phyloP scores from a whole-genome alignment of 805 yeast species.

The Sugiyamaella lignohabitans region DNA sequence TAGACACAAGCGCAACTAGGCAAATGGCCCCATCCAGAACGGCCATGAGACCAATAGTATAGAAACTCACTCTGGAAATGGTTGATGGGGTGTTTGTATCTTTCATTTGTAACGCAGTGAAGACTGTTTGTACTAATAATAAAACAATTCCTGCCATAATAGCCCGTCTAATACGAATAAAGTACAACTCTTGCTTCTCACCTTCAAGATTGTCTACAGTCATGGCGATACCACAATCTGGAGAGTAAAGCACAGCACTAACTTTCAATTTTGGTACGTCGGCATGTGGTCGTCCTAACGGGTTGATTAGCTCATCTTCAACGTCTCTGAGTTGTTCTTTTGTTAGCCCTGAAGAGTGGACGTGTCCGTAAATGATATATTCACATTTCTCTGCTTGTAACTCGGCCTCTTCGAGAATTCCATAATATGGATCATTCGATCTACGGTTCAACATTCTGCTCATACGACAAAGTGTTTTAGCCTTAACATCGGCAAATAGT shows the following conservation, averaged over 20 bases:
- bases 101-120: conserved; percentile 65
- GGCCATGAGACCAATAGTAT: conserved; percentile 53
- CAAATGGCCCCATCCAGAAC: conserved; percentile 65
- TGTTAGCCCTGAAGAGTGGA: conserved; percentile 52
- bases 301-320: conserved; percentile 66
- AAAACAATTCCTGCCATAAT: conserved; percentile 41
- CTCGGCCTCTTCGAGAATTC: conserved; percentile 44
- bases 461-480: conserved; percentile 39
- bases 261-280: conserved; percentile 51
- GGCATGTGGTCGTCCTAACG: conserved; percentile 72
- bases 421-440: conserved; percentile 57
- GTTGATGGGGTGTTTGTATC: conserved; percentile 72
- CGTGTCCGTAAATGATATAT: conserved; percentile 58
- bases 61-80: conserved; percentile 64
- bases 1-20: conserved; percentile 52
- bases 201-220: conserved; percentile 42
- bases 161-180: conserved; percentile 35
- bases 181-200: conserved; percentile 44
- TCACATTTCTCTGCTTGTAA: conserved; percentile 57
- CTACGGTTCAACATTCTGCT: conserved; percentile 34
- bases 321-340: conserved; percentile 49
- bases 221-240: conserved; percentile 73
- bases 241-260: conserved; percentile 66
- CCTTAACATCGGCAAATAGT: conserved; percentile 50
- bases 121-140: conserved; percentile 46